phyloP scores from a whole-genome alignment of 2,329 filamentous ascomycete species.

The Monilinia laxa region DNA sequence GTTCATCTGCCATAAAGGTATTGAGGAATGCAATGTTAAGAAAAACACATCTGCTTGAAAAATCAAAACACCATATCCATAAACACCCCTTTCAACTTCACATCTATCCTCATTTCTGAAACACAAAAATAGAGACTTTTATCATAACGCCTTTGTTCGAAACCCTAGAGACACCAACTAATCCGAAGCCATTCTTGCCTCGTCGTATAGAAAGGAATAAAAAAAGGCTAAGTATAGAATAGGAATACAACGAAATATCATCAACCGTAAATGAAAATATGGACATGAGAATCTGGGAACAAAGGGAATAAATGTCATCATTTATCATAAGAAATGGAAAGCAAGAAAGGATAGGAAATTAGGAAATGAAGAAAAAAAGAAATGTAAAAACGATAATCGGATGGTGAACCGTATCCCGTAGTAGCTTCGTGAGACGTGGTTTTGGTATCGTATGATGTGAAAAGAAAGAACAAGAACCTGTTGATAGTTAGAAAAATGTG shows the following conservation, averaged over 20 bases:
- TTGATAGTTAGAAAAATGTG: neutral
- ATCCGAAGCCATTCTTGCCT: neutral
- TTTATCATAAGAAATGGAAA: neutral
- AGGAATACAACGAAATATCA: slow-evolving; percentile 1
- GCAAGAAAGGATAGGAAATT: neutral
- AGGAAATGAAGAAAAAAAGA: neutral
- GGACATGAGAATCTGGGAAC: neutral
- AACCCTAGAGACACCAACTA: neutral
- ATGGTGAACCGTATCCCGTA: neutral
- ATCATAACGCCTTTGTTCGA: too few relatives aligned
- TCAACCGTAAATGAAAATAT: neutral
- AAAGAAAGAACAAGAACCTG: neutral
- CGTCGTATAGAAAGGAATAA: neutral
- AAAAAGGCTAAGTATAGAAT: neutral
- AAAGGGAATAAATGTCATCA: neutral
- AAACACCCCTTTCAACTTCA: neutral
- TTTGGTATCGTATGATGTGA: neutral
- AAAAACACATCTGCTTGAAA: neutral
- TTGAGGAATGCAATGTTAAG: neutral
- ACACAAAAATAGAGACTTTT: neutral
- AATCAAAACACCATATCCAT: neutral
- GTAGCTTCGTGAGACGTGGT: neutral
- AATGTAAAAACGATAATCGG: neutral
- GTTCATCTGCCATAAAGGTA: neutral
- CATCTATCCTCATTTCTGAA: neutral